Percentiles rank a stretch among this genome's conserved stretches.
Conservation (phyloP, 345 rosid species). For the Streptanthus diversifolius region DNA sequence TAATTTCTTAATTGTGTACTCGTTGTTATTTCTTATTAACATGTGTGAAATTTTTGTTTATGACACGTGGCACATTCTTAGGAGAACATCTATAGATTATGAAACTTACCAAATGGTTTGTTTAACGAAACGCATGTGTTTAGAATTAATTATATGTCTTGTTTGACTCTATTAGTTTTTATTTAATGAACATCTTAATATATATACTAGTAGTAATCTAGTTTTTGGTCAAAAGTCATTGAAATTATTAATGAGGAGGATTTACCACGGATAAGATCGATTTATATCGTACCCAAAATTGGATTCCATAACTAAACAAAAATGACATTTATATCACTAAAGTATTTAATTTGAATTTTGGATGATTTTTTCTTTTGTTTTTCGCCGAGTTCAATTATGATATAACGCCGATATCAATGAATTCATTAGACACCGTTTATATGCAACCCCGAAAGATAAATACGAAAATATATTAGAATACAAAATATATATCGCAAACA, state of each 20-base stretch:
- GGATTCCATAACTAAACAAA: too few relatives aligned
- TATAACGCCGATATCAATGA: neutral
- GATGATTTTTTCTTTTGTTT: too few relatives aligned
- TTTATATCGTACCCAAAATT: too few relatives aligned
- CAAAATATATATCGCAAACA: constrained; percentile 17
- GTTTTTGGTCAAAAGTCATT: too few relatives aligned
- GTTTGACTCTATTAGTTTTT: too few relatives aligned
- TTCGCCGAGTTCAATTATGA: neutral
- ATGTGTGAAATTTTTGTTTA: constrained; percentile 11
- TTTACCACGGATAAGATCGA: too few relatives aligned
- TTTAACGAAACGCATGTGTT: neutral
- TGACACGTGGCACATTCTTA: constrained; percentile 12
- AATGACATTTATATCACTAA: too few relatives aligned
- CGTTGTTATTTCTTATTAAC: constrained; percentile 1
- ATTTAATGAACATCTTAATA: too few relatives aligned
- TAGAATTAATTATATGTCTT: neutral
- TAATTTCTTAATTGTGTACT: neutral
- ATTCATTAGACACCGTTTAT: neutral
- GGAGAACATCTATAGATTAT: neutral
- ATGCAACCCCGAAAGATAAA: neutral
- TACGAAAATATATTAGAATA: neutral
- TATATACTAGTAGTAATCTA: too few relatives aligned
- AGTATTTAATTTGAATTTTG: too few relatives aligned
- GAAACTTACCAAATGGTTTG: neutral
- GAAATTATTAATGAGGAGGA: too few relatives aligned